Conservation (phyloP, 805 yeast genomes). For the Babjeviella inositovora region DNA sequence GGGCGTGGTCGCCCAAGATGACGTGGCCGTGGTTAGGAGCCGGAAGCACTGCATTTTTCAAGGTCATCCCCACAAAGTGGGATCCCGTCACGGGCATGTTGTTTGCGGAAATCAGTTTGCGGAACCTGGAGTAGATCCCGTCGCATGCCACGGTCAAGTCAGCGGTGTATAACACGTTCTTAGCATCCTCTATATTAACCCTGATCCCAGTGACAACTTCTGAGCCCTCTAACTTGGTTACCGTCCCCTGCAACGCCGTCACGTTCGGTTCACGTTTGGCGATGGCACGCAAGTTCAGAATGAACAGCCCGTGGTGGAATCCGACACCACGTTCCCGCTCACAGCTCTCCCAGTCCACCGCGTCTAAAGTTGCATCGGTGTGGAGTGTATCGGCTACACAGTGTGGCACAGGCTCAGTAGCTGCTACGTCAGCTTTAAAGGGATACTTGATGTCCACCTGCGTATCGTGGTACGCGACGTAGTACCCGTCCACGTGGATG, state of each 20-base stretch:
- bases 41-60: conserved; percentile 66
- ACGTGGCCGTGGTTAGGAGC: conserved; percentile 77
- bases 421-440: conserved; percentile 30
- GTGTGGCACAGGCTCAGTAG: conserved; percentile 31
- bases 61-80: conserved; percentile 73
- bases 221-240: conserved; percentile 35
- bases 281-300: conserved; percentile 58
- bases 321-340: conserved; percentile 61
- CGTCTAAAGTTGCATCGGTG: conserved; percentile 28
- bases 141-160: conserved; percentile 71
- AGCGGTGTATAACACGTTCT: conserved; percentile 29
- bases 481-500: conserved; percentile 63
- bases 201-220: conserved; percentile 60
- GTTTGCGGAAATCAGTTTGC: conserved; percentile 51
- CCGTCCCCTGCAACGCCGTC: conserved; percentile 71
- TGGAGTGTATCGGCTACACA: conserved; percentile 29
- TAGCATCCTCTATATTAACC: conserved; percentile 26
- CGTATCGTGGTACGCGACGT: conserved; percentile 49
- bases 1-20: conserved; percentile 72
- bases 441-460: conserved; percentile 58
- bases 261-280: conserved; percentile 60
- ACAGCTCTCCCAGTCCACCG: conserved; percentile 38
- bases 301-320: conserved; percentile 85
- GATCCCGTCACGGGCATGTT: conserved; percentile 60
- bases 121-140: conserved; percentile 87